phyloP scores from a whole-genome alignment of 2,329 filamentous ascomycete genomes.

The Fusarium secorum region DNA sequence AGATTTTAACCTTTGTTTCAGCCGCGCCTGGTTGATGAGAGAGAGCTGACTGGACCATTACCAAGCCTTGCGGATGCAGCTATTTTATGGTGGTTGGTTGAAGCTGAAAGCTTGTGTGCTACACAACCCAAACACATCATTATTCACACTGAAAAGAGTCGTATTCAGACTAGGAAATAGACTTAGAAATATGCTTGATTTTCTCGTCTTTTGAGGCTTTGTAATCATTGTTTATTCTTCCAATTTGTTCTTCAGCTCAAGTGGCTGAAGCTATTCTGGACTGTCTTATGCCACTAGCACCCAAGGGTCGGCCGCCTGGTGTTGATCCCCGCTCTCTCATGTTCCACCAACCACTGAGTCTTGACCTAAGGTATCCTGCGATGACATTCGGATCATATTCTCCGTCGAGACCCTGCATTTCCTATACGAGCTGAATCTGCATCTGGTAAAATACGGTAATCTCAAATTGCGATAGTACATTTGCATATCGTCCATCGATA shows the following conservation, averaged over 20 bases:
- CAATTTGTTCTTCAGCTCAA: not conserved
- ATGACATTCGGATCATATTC: not conserved
- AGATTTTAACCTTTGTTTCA: slow-evolving; percentile 4
- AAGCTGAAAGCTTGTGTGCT: not conserved
- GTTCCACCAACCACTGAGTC: slow-evolving; percentile 8
- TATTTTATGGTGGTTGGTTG: slow-evolving; percentile 1
- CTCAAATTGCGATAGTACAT: not conserved
- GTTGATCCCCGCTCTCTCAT: slow-evolving; percentile 8
- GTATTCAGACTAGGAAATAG: not conserved
- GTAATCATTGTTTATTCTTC: not conserved
- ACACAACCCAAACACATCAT: not conserved
- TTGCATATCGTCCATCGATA: not conserved
- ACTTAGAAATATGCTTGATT: not conserved
- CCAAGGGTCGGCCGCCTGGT: slow-evolving; percentile 27
- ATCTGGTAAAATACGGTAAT: not conserved
- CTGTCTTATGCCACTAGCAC: slow-evolving; percentile 8
- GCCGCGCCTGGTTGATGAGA: slow-evolving; percentile 7
- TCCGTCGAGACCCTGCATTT: not conserved
- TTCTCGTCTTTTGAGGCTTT: too few relatives aligned
- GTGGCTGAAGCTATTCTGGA: slow-evolving; percentile 6
- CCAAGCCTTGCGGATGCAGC: slow-evolving; percentile 28
- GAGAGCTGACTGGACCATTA: slow-evolving; percentile 38
- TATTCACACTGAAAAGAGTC: not conserved
- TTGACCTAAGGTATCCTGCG: not conserved
- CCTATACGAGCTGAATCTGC: not conserved